Base-by-base conservation (phyloP, 31 red algal genomes). In the Bonnemaisonia californica region DNA sequence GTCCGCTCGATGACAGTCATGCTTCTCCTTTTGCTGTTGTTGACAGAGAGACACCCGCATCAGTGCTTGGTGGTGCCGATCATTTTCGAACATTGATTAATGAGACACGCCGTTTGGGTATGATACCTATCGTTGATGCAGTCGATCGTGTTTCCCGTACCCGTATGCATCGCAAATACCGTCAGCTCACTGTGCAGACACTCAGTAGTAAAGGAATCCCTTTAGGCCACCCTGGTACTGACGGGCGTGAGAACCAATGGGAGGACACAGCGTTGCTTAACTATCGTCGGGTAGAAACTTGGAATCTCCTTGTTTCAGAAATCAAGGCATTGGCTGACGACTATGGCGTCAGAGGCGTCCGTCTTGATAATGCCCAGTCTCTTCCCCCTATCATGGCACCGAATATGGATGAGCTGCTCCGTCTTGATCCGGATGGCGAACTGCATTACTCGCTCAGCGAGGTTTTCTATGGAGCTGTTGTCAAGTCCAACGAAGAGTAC, bases 281-380 rank as follows among this genome's bases (percentile, higher is more conserved):
- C 51, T 96, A 99, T 69, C 93, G 97, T 58, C 79, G 87, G 1
- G 88, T 99, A 42, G 93, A 96, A 55, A 93, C 88, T 26, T 99
- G 97, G 97, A 87, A 96, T 60, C 57, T 95, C 1, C 80, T 99
- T 61, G 79, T 96, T 41, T 42, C 79, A 4, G 97, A 99, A 51
- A 67, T 99, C 22, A 92, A 95, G 45, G 34, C 57, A 2, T 38
- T 99, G 19, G 89, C 94, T 22, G 73, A 82, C 8, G 74, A 96
- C 23, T 93, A 92, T 47, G 97, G 97, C 42, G 89, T 95, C 23
- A 68, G 94, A 27, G 97, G 97, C 22, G 81, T 99, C 11, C 89
- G 97, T 3, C 85, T 99, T 37, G 97, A 99, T 66, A 99, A 99
- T 89, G 97, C 93, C 30, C 97, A 99, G 61, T 90, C 90, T 9